These are phyloP conservation scores for Diaporthe vaccinii DNA, from an alignment of 2,329 filamentous ascomycete genomes.

Conservation along the genomic window DNA sequence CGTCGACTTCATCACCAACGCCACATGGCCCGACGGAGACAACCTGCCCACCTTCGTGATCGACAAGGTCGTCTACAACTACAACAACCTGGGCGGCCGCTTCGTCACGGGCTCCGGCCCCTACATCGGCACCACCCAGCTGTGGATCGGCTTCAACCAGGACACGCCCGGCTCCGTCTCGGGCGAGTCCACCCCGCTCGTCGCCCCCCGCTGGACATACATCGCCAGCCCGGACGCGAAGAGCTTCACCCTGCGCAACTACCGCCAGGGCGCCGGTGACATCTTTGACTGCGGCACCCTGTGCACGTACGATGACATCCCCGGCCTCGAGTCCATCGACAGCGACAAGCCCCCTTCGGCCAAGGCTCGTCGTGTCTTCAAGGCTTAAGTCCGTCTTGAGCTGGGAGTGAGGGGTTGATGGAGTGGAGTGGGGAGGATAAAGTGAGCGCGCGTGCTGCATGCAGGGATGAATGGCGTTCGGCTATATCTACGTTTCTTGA, in stretches of 20 bases:
- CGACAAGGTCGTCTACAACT: slow-evolving; percentile 33
- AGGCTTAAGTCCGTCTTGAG: neutral
- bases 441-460: neutral
- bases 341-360: slow-evolving; percentile 5
- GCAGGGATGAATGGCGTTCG: neutral
- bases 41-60: slow-evolving; percentile 23
- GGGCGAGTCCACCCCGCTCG: slow-evolving; percentile 13
- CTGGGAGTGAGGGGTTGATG: neutral
- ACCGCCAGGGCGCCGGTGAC: slow-evolving; percentile 15
- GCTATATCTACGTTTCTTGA: slow-evolving; percentile 17
- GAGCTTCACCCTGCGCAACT: slow-evolving; percentile 31
- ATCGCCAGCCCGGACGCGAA: slow-evolving; percentile 23
- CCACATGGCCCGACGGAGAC: slow-evolving; percentile 19
- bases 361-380: slow-evolving; percentile 9
- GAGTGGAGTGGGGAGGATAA: too few relatives aligned
- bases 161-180: slow-evolving; percentile 22
- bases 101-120: slow-evolving; percentile 23
- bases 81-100: slow-evolving; percentile 32
- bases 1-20: slow-evolving; percentile 32
- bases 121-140: slow-evolving; percentile 10
- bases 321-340: slow-evolving; percentile 27
- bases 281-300: slow-evolving; percentile 15
- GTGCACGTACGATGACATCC: slow-evolving; percentile 27
- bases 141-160: slow-evolving; percentile 33
- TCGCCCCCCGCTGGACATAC: slow-evolving; percentile 23